Conservation (phyloP, 768 basidiomycete species). For the Boletus rubropictus region DNA sequence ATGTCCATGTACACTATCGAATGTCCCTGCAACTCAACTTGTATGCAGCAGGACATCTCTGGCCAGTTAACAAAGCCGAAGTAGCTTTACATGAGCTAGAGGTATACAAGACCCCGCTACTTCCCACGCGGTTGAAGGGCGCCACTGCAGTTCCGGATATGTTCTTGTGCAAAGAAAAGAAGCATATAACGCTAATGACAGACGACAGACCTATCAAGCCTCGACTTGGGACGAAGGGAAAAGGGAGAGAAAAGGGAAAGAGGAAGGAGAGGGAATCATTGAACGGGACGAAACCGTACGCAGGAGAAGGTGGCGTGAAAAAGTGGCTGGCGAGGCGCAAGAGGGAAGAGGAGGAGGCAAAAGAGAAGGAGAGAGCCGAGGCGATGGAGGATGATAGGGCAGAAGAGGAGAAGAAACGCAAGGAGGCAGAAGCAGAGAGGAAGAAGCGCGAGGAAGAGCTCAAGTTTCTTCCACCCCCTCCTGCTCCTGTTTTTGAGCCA, state of each 20-base stretch:
- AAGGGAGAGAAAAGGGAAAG: slow-evolving; percentile 35
- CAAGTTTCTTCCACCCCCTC: slow-evolving; percentile 13
- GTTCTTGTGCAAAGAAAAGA: slow-evolving; percentile 49
- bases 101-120: slow-evolving; percentile 71
- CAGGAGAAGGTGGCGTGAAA: slow-evolving; percentile 74
- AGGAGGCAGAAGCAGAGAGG: slow-evolving; percentile 18
- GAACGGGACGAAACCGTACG: slow-evolving; percentile 69
- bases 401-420: slow-evolving; percentile 22
- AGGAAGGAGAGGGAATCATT: slow-evolving; percentile 32
- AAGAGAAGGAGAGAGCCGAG: slow-evolving; percentile 31
- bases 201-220: slow-evolving; percentile 48
- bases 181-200: slow-evolving; percentile 51
- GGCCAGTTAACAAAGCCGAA: slow-evolving; percentile 51
- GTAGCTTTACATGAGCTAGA: slow-evolving; percentile 67
- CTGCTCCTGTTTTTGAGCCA: slow-evolving; percentile 19
- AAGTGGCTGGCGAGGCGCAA: slow-evolving; percentile 62
- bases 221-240: slow-evolving; percentile 40
- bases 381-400: slow-evolving; percentile 33
- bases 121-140: slow-evolving; percentile 52
- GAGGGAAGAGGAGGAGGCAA: slow-evolving; percentile 49
- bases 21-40: slow-evolving; percentile 14
- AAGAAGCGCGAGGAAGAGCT: slow-evolving; percentile 16
- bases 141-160: slow-evolving; percentile 50
- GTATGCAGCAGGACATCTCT: slow-evolving; percentile 21
- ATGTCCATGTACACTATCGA: slow-evolving; percentile 14